These are phyloP conservation scores for Monascus ruber DNA, from an alignment of 2,329 filamentous ascomycete genomes.

Conservation along the genomic window DNA sequence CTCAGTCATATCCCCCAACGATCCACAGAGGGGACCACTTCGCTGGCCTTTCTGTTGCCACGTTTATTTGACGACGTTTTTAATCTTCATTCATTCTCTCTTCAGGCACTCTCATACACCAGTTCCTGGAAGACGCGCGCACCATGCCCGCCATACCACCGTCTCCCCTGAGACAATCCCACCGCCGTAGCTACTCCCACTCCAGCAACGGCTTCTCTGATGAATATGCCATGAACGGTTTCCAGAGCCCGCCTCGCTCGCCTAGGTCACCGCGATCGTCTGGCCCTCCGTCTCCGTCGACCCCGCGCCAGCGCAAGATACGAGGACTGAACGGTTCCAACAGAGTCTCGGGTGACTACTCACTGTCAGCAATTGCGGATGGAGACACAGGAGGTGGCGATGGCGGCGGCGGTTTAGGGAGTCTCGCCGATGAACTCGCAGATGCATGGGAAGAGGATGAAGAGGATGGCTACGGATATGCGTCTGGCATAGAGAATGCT, in stretches of 20 bases:
- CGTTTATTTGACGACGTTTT: no score
- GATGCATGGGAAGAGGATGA: slow-evolving; percentile 47
- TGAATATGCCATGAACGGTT: slow-evolving; percentile 19
- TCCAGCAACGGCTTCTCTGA: slow-evolving; percentile 26
- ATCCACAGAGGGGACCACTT: no score
- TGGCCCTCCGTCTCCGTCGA: slow-evolving; percentile 27
- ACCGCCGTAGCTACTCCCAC: slow-evolving; percentile 20
- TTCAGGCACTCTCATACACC: slow-evolving; percentile 1
- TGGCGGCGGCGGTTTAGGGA: slow-evolving; percentile 43
- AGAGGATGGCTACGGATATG: slow-evolving; percentile 31
- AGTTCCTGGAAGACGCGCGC: slow-evolving; percentile 4
- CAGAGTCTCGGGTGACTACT: slow-evolving; percentile 30
- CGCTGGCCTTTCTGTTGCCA: no score
- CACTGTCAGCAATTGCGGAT: slow-evolving; percentile 7
- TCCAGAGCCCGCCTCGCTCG: slow-evolving; percentile 20
- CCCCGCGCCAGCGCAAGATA: slow-evolving; percentile 25
- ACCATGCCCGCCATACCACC: slow-evolving; percentile 20
- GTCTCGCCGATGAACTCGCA: slow-evolving; percentile 52
- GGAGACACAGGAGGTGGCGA: not conserved
- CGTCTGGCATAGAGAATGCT: slow-evolving; percentile 25
- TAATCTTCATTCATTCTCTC: not conserved
- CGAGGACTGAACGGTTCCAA: slow-evolving; percentile 24
- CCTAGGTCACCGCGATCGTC: slow-evolving; percentile 20
- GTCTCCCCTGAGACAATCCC: slow-evolving; percentile 26
- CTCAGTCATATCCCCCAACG: no score